These are phyloP conservation scores for Lasiodiplodia theobromae DNA, from an alignment of 2,329 filamentous ascomycete species.

Conservation along the genomic window DNA sequence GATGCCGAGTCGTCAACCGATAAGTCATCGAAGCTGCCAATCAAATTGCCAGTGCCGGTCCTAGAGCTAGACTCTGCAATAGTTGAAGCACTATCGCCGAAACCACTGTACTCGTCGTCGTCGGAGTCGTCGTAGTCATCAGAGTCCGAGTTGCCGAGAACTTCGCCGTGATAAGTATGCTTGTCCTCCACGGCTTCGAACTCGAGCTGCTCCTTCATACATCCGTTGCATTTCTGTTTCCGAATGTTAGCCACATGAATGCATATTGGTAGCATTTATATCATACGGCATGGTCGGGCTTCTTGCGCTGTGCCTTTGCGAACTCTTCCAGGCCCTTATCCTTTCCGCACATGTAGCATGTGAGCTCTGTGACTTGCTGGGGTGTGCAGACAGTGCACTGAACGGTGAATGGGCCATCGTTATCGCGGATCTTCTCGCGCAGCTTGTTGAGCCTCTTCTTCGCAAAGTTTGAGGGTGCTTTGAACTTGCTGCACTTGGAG, in stretches of 20 bases:
- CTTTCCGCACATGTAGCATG: conserved; percentile 56
- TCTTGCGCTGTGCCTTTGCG: conserved; percentile 56
- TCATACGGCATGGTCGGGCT: conserved; percentile 56
- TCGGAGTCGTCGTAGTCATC: conserved; percentile 51
- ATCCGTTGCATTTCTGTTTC: conserved; percentile 41
- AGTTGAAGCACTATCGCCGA: background rate
- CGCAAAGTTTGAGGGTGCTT: conserved; percentile 51
- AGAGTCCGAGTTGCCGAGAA: conserved; percentile 45
- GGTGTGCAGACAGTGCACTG: conserved; percentile 57
- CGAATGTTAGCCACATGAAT: background rate
- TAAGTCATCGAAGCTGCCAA: background rate
- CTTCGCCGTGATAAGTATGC: background rate
- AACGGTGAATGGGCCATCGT: conserved; percentile 31
- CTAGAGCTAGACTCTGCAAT: background rate
- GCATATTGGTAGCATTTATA: background rate
- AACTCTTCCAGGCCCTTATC: conserved; percentile 58
- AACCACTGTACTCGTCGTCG: conserved; percentile 7
- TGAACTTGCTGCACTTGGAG: conserved; percentile 53
- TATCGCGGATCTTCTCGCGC: conserved; percentile 34
- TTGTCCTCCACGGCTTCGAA: conserved; percentile 2
- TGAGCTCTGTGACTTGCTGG: conserved; percentile 53
- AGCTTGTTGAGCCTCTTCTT: conserved; percentile 54
- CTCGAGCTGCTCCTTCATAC: conserved; percentile 39
- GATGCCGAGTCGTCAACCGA: background rate
- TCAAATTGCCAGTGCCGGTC: background rate